phyloP scores from a whole-genome alignment of 148 eudicot species.

The Vaccinium macrocarpon region DNA sequence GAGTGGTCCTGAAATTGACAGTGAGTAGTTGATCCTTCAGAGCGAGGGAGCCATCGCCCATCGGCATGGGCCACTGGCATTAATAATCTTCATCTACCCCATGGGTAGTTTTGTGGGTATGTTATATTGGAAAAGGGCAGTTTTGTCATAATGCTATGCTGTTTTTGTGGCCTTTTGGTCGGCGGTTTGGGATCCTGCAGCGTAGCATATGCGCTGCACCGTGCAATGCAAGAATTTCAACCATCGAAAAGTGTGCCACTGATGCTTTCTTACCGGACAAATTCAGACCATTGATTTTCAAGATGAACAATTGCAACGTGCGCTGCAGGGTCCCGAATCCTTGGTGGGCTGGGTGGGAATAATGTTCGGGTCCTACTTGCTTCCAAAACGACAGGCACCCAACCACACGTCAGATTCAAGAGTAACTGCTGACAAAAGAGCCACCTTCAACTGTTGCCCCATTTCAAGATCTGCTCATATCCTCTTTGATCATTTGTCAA shows the following conservation, averaged over 20 bases:
- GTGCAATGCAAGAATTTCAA: too few species aligned
- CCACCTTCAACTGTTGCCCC: constrained; percentile 37
- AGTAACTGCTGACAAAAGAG: constrained; percentile 30
- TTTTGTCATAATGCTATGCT: not conserved
- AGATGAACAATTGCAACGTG: too few species aligned
- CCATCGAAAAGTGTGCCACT: too few species aligned
- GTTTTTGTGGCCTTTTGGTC: not conserved
- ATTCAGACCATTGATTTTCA: too few species aligned
- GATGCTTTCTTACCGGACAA: too few species aligned
- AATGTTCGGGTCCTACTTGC: constrained; percentile 28
- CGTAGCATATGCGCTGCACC: too few species aligned
- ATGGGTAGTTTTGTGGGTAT: not conserved
- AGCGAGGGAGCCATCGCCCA: not conserved
- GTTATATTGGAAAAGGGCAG: not conserved
- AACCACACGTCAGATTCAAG: constrained; percentile 31
- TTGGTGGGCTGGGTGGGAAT: too few species aligned
- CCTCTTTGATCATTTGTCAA: constrained; percentile 37
- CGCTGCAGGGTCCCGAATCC: too few species aligned
- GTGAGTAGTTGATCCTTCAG: constrained; percentile 17
- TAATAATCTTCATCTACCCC: not conserved
- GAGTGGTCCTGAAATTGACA: constrained; percentile 25
- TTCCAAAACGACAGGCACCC: constrained; percentile 44
- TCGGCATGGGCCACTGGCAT: not conserved
- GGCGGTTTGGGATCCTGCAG: too few species aligned
- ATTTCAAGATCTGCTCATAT: constrained; percentile 52